Conservation (phyloP, 2,329 filamentous ascomycete genomes). For the Verticillium nubilum region DNA sequence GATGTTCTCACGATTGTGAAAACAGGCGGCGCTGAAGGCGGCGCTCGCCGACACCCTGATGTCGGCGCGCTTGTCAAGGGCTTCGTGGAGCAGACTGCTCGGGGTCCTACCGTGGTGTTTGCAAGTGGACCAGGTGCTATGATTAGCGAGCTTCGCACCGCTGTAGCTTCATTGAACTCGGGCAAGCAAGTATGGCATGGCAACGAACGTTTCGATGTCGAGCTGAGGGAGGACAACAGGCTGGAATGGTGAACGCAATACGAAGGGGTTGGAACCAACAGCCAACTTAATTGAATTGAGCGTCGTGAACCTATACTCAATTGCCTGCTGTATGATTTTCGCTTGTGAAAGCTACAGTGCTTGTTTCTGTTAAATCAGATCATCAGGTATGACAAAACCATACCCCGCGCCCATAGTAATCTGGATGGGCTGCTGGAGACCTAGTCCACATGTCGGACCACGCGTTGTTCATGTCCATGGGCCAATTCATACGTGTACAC, state of each 20-base stretch:
- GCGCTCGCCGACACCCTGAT: slow-evolving; percentile 33
- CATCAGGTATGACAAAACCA: no score
- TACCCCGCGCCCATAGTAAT: no score
- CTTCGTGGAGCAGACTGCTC: slow-evolving; percentile 40
- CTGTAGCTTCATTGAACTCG: slow-evolving; percentile 48
- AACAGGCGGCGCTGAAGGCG: not conserved
- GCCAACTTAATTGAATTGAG: no score
- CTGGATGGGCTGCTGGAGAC: no score
- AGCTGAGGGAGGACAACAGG: slow-evolving; percentile 54
- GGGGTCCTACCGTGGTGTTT: slow-evolving; percentile 48
- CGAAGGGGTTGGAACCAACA: no score
- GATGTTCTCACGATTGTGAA: not conserved
- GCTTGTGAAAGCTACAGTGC: no score
- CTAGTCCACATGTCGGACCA: no score
- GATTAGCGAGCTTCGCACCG: slow-evolving; percentile 47
- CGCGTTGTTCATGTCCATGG: no score
- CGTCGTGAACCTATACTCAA: no score
- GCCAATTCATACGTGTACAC: no score
- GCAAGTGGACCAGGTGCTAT: slow-evolving; percentile 56
- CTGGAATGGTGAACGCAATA: slow-evolving; percentile 37
- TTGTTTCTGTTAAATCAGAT: no score
- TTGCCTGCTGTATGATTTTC: no score
- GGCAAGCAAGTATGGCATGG: slow-evolving; percentile 50
- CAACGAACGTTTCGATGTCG: slow-evolving; percentile 50
- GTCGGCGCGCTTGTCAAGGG: slow-evolving; percentile 36